Percentiles rank a stretch among this genome's conserved stretches.
These are phyloP conservation scores for Aurantiochytrium sp. DNA, from an alignment of 108 stramenopile species.

Conservation along the genomic window DNA sequence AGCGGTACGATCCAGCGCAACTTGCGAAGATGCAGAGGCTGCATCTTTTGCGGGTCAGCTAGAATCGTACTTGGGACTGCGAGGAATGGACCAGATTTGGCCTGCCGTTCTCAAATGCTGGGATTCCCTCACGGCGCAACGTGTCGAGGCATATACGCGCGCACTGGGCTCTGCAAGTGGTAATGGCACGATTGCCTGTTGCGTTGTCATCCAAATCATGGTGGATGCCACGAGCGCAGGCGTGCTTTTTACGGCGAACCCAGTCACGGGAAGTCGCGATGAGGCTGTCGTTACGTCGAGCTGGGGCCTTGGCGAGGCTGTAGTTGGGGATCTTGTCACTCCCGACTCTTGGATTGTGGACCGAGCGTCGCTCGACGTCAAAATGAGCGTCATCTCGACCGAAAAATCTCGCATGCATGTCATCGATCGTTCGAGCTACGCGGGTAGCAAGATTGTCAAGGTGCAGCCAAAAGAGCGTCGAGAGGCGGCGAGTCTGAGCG, in stretches of 20 bases:
- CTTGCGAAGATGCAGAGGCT: not conserved
- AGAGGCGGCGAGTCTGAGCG: not conserved
- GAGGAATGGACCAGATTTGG: not conserved
- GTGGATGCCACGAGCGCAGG: not conserved
- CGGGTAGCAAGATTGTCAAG: not conserved
- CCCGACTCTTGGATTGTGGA: not conserved
- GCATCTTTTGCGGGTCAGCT: not conserved
- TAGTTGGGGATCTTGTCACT: not conserved
- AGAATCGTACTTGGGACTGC: not conserved
- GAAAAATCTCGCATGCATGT: not conserved
- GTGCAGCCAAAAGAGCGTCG: not conserved
- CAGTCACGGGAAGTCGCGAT: not conserved
- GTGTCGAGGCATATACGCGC: not conserved
- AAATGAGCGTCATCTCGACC: not conserved
- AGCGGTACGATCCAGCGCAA: not conserved
- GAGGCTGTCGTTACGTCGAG: not conserved
- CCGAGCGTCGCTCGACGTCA: not conserved
- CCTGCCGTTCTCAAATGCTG: not conserved
- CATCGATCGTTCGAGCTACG: not conserved
- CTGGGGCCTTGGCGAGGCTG: not conserved
- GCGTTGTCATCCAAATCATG: not conserved
- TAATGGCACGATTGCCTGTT: not conserved
- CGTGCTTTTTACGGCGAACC: not conserved
- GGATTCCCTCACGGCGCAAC: not conserved
- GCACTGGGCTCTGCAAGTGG: not conserved